Evolutionary conservation across 2,329 filamentous ascomycete species (phyloP).

Genomic region (Verticillium longisporum): DNA sequence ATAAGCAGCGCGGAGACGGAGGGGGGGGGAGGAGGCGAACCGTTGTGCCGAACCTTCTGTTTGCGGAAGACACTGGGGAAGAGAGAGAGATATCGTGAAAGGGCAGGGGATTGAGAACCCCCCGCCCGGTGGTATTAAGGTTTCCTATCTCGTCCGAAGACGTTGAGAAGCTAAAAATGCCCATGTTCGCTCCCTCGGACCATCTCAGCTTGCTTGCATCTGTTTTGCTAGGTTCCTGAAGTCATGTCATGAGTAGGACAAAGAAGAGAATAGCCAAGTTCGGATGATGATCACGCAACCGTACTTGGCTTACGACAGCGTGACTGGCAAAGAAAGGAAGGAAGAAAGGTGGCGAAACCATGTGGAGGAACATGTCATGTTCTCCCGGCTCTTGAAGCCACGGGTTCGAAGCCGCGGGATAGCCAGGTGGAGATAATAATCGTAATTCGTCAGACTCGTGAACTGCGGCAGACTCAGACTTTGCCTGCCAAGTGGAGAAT

Average conservation of each 20-base stretch:
- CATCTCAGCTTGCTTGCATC: background rate
- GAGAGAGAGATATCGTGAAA: background rate
- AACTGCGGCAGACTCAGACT: conserved; percentile 18
- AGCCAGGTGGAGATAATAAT: background rate
- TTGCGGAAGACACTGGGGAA: background rate
- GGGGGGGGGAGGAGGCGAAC: background rate
- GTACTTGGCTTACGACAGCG: no score
- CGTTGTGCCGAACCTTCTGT: background rate
- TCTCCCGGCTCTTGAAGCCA: no score
- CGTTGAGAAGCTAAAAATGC: background rate
- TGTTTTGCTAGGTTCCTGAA: background rate
- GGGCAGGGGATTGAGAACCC: background rate
- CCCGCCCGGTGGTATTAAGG: background rate
- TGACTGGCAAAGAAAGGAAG: background rate
- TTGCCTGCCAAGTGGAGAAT: conserved; percentile 49
- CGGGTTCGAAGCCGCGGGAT: no score
- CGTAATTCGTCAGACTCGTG: conserved; percentile 6
- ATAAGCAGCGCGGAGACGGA: background rate
- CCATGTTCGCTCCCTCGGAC: background rate
- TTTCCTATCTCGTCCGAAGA: background rate
- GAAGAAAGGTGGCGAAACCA: background rate
- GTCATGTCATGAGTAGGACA: background rate
- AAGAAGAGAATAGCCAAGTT: background rate
- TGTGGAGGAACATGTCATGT: no score
- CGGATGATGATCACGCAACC: no score